Evolutionary conservation across 306 rosid species (phyloP), one percentile per base, ranked within the genome.

Genomic region (Trichosanthes truncata): DNA sequence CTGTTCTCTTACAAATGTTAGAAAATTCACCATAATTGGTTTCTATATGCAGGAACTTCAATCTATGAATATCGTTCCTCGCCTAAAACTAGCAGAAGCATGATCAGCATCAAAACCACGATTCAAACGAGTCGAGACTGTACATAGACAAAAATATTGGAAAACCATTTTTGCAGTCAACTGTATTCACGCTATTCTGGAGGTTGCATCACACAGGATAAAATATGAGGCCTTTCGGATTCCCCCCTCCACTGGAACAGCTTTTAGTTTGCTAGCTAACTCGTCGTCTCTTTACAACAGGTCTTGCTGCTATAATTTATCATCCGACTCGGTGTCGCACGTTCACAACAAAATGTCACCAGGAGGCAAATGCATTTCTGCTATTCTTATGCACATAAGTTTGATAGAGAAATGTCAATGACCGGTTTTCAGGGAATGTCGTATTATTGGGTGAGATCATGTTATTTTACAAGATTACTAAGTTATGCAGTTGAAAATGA

Each of bases 31-130:
- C 57, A 8, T 41, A 3, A 73, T 8, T 49, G 59, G 59, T 17
- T 73, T 73, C 8, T 78, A 17, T 63, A 83, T 89, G 66, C 90
- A 93, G 98, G 97, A 95, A 81, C 97, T 92, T 79, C 98, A 95
- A 72, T 92, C 96, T 31, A 94, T 91, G 97, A 95, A 92, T 73
- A 89, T 90, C 57, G 98, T 90, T 72, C 97, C 97, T 20, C 97
- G 97, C 71, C 81, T 90, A 80, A 89, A 87, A 74, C 86, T 92
- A 55, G 92, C 86, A 2, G 96, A 94, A 67, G 92, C 92, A 8
- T 78, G 81, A 78, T 62, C 41, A 15, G 41, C 56, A 46, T 72
- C 59, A 17, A 73, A 23, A 18, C 21, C 57, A 13, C 25, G 60
- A 46, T 48, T 73, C 41, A 1, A 35, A 14, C 72, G 0, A 6